Percentiles rank a stretch among this genome's conserved stretches.
Conservation (phyloP, 2,329 filamentous ascomycete genomes). For the Phaeoacremonium minimum region DNA sequence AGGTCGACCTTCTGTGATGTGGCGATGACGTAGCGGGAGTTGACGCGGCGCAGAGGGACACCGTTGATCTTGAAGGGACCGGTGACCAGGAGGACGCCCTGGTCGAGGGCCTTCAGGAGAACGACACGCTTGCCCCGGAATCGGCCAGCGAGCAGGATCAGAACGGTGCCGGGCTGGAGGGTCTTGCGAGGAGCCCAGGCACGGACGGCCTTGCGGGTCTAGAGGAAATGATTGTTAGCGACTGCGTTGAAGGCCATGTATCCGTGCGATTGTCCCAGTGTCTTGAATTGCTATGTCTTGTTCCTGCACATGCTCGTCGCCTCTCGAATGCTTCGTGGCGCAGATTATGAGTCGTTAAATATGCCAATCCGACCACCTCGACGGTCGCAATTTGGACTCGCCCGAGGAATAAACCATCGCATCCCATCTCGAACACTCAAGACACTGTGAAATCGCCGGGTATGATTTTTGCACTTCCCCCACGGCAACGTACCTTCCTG, state of each 20-base stretch:
- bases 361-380: too few relatives aligned
- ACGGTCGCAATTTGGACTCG: too few relatives aligned
- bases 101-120: slow-evolving; percentile 94
- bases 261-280: not conserved
- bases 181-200: slow-evolving; percentile 82
- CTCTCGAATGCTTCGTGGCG: too few relatives aligned
- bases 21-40: slow-evolving; percentile 90
- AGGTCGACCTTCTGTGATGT: slow-evolving; percentile 84
- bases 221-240: slow-evolving; percentile 26
- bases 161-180: slow-evolving; percentile 90
- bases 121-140: slow-evolving; percentile 99
- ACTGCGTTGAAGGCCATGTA: too few relatives aligned
- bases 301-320: too few relatives aligned
- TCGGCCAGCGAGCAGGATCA: slow-evolving; percentile 98
- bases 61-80: slow-evolving; percentile 99
- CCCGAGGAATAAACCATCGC: too few relatives aligned
- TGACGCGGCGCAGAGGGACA: slow-evolving; percentile 92
- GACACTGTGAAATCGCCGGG: too few relatives aligned
- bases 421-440: too few relatives aligned
- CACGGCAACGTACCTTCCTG: slow-evolving; percentile 81
- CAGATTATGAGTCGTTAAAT: too few relatives aligned
- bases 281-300: not conserved
- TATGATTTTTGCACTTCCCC: too few relatives aligned
- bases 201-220: slow-evolving; percentile 94
- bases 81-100: slow-evolving; percentile 98